Conservation (phyloP, 2,329 filamentous ascomycete species). For the Amphichorda felina region DNA sequence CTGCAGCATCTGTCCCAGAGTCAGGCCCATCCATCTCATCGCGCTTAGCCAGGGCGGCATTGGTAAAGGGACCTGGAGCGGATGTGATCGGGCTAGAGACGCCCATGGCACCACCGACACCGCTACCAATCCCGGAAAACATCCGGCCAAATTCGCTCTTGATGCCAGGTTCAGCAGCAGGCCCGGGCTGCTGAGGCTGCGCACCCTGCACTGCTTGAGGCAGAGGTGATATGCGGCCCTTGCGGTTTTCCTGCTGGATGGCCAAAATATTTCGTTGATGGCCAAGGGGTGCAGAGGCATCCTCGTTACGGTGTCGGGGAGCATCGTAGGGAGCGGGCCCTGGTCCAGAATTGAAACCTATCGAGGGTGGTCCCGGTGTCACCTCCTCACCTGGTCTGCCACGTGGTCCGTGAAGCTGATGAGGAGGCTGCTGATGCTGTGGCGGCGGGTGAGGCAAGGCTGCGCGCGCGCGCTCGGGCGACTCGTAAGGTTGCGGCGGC, state of each 20-base stretch:
- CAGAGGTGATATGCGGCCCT: slow-evolving; percentile 74
- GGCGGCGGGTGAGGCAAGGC: slow-evolving; percentile 23
- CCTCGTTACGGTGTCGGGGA: slow-evolving; percentile 29
- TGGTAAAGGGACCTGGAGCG: slow-evolving; percentile 31
- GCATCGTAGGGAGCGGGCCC: slow-evolving; percentile 26
- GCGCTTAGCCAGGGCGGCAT: slow-evolving; percentile 31
- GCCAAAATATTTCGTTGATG: slow-evolving; percentile 60
- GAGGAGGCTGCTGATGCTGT: slow-evolving; percentile 20
- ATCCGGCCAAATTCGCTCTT: slow-evolving; percentile 93
- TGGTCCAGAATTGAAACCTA: slow-evolving; percentile 34
- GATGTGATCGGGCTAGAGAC: slow-evolving; percentile 37
- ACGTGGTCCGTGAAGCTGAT: slow-evolving; percentile 16
- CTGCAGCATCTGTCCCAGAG: slow-evolving; percentile 24
- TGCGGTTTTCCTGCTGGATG: slow-evolving; percentile 69
- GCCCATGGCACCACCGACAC: slow-evolving; percentile 35
- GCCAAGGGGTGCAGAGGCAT: slow-evolving; percentile 38
- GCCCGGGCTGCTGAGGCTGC: slow-evolving; percentile 67
- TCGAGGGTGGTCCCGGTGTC: slow-evolving; percentile 10
- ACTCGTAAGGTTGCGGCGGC: slow-evolving; percentile 29
- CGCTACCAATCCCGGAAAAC: slow-evolving; percentile 78
- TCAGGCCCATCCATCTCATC: slow-evolving; percentile 42
- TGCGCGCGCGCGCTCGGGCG: slow-evolving; percentile 36
- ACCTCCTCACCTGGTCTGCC: slow-evolving; percentile 8
- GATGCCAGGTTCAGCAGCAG: slow-evolving; percentile 74
- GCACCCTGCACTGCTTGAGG: slow-evolving; percentile 91